Evolutionary conservation across 2,329 filamentous ascomycete genomes (phyloP), one percentile per base, ranked within the genome.

Genomic region (Stagonosporopsis vannaccii): DNA sequence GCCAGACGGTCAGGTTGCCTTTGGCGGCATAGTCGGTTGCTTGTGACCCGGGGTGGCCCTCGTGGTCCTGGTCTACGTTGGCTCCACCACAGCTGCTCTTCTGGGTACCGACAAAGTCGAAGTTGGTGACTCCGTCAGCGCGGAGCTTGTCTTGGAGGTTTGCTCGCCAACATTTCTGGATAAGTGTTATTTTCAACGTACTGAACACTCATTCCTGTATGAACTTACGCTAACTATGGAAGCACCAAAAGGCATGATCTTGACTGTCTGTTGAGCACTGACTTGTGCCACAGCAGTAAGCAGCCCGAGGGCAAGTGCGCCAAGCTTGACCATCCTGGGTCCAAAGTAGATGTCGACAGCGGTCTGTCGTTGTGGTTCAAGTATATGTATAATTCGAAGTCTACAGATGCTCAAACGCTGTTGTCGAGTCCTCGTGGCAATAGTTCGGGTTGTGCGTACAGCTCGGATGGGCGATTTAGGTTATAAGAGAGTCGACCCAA

Each of bases 1-100:
- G 68, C 78, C 78, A 81, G 17, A 61, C 66, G 0, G 69, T 67
- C 3, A 81, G 73, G 44, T 74, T 70, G 26, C 76, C 74, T 28
- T 78, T 68, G 19, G 67, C 62, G 3, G 74, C 77, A 43, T 77
- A 79, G 28, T 75, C 72, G 12, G 74, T 76, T 15, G 76, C 79
- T 1, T 74, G 70, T 25, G 70, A 74, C 5, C 79, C 78, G 2
- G 78, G 70, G 58, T 80, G 78, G 28, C 79, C 79, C 61, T 82
- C 78, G 56, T 81, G 78, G 36, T 79, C 74, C 39, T 75, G 74
- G 53, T 81, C 79, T 51, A 78, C 77, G 17, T 68, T 56, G 56
- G 77, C 71, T 48, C 76, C 74, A 53, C 70, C 75, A 30, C 74
- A 76, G 47, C 66, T 68, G 2, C 63, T 65, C 2, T 70, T 68